Percentiles rank a stretch among this genome's conserved stretches.
Evolutionary conservation across 176 grass and related monocot species (phyloP).

Genomic region (Carex scoparia): DNA sequence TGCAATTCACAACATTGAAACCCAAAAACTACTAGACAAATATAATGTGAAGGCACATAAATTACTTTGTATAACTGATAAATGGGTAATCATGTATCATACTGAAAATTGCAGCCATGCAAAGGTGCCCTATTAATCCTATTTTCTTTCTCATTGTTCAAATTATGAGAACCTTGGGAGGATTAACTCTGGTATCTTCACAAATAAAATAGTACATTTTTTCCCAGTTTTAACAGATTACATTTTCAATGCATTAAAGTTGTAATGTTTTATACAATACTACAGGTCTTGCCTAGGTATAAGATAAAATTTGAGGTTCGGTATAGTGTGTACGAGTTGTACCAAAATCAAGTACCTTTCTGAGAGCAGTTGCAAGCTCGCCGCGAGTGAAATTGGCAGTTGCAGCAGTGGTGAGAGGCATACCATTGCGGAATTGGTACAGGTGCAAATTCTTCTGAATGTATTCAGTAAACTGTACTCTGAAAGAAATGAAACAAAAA

Average conservation of each 20-base stretch:
- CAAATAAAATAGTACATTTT: not conserved
- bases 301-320: not conserved
- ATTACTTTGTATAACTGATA: not conserved
- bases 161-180: not conserved
- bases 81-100: not conserved
- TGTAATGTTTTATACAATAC: not conserved
- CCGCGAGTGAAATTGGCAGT: conserved; percentile 92
- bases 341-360: conserved; percentile 43
- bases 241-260: not conserved
- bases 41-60: not conserved
- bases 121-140: not conserved
- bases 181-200: not conserved
- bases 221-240: not conserved
- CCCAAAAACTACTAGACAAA: not conserved
- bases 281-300: not conserved
- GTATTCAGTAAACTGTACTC: conserved; percentile 98
- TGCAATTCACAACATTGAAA: not conserved
- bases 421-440: conserved; percentile 93
- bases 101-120: not conserved
- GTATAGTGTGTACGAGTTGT: not conserved
- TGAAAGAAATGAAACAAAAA: conserved; percentile 23
- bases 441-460: conserved; percentile 99
- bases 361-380: conserved; percentile 87
- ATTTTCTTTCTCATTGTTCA: not conserved
- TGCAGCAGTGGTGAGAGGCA: conserved; percentile 78